Evolutionary conservation across 768 basidiomycete genomes (phyloP), one percentile per base, ranked within the genome.

Genomic region (Boletus rufocinnamomeus): DNA sequence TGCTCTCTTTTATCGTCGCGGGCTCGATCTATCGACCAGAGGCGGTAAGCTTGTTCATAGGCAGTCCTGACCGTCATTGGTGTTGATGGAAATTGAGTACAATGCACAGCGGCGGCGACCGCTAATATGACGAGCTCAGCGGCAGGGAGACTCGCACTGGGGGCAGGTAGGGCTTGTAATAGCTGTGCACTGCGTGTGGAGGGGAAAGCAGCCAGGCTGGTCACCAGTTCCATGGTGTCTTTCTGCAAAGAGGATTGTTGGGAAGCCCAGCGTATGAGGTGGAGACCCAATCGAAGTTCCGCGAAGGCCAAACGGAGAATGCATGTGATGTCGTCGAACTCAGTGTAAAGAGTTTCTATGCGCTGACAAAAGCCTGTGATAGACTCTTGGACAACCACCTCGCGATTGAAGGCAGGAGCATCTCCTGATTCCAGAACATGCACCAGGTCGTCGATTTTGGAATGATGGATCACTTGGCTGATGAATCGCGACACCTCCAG

Each of bases 11-110:
- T 81, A 38, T 83, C 81, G 58, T 86, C 85, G 63, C 83, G 86
- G 32, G 86, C 84, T 27, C 85, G 84, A 63, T 97, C 91, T 44
- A 88, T 84, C 44, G 85, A 78, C 96, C 96, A 98, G 23, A 96
- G 80, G n/a, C 85, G 80, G 46, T 86, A 79, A 3, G 85, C 78
- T 66, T 88, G 88, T 52, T 89, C 87, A 64, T 91, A 94, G 13
- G 79, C 71, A 7, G 65, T 72, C 52, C 82, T 79, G 32, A 94
- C 38, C 16, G 45, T 55, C 30, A 25, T 45, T 23, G 59, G 51
- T 38, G 61, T 27, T 5, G 50, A 57, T 11, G 59, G 13, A 19
- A 41, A 40, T 32, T 7, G 71, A 37, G 14, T 62, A 55, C 14
- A 83, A 41, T 71, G 60, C 9, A 41, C 48, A 16, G 46, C 67